Evolutionary conservation across 305 asterid species (phyloP), one percentile per base, ranked within the genome.

Genomic region (Fraxinus latifolia): DNA sequence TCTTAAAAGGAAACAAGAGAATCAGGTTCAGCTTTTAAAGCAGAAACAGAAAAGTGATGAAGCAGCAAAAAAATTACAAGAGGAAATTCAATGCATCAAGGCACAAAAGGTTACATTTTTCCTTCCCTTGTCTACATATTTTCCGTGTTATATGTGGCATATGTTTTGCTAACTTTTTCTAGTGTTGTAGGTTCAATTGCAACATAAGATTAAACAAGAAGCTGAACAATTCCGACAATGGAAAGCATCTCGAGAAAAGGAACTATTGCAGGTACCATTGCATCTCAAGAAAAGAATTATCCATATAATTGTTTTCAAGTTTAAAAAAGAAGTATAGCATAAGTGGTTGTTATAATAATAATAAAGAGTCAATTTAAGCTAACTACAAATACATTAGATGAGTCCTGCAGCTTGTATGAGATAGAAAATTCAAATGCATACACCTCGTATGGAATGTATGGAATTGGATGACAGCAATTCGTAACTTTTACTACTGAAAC

Each of bases 11-110:
- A 96, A 94, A 83, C 98, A 95, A 89, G 99, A 96, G 86, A 93
- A 79, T 82, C 99, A 96, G 88, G 98, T 96, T 86, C 99, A 91
- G 86, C 95, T 96, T 84, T 81, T 93, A 79, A 96, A 91, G 87
- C 98, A 94, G 91, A 96, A 96, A 86, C 98, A 96, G 80, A 96
- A 96, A 90, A 96, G 99, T 37, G 99, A 96, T 82, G 99, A 96
- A 53, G 99, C 98, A 68, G 97, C 99, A 15, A 94, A 87, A 87
- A 89, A 94, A 79, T 88, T 96, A 74, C 98, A 92, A 88, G 99
- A 96, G 50, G 98, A 96, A 89, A 96, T 96, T 87, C 99, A 95
- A 78, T 90, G 88, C 93, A 96, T 96, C 85, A 96, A 96, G 88
- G 95, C 97, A 15, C 99, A 96, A 85, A 96, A 96, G 98, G 99